Base-by-base conservation (phyloP, 2,329 filamentous ascomycete species). In the Hymenoscyphus fructigenus region DNA sequence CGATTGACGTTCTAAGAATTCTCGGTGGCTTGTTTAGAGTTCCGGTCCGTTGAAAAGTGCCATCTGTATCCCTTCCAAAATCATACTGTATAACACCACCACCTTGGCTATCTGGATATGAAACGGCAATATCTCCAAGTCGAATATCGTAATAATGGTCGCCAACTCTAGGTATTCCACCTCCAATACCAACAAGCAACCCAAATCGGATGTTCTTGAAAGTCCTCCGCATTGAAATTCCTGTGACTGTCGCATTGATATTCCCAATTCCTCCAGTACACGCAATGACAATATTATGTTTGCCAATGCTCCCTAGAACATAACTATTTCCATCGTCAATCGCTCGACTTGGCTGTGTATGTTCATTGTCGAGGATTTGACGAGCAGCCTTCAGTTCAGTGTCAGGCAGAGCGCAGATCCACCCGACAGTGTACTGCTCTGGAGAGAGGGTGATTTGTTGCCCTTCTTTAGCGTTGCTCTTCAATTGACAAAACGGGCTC, bases 101-200 rank as follows among this genome's bases (percentile, higher is more conserved):
- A 10, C 65, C 67, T n/a, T 38, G 7, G 44, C 55, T 36, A 14
- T 20, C 20, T 6, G 64, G 64, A 17, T 32, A 23, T 17, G 32
- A 50, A 17, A 65, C 64, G 10, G 63, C 64, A 28, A 65, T 26
- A 63, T 65, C 64, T 5, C 64, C 64, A 15, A 65, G 60, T 56
- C 64, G 34, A 29, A 65, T 60, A 62, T 69, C 66, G 17, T 41
- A 34, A 29, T 62, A 32, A 32, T 32, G 29, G 29, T 32, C 29
- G 29, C 29, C 60, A 5, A 26, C 53, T n/a, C 47, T 63, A 17
- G 71, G 64, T 32, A 71, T 57, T 38, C 71, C 73, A 28, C 72
- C 68, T 14, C 77, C 79, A 38, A 82, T 78, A 20, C 79, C 79
- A 0, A 82, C 78, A 73, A 82, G 75, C 1, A 82, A 70, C 1